phyloP scores from a whole-genome alignment of 192 early-diverging fungal species.

The Coemansia sp. region DNA sequence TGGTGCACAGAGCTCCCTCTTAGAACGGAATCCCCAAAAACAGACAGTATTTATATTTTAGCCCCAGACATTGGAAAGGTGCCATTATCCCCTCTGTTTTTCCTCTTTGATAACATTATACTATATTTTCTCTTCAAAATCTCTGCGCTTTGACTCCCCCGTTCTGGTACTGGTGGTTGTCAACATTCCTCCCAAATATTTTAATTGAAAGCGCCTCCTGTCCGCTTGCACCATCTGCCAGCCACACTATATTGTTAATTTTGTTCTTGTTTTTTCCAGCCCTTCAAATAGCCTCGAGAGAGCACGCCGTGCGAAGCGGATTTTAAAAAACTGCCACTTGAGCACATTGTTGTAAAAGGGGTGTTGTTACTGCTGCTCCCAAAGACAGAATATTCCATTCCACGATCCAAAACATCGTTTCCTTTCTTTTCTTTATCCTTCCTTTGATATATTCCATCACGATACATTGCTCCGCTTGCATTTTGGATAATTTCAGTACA shows the following conservation, averaged over 20 bases:
- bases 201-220: background rate
- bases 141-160: background rate
- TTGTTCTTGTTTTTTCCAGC: slow-evolving; percentile 1
- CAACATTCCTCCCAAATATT: background rate
- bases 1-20: background rate
- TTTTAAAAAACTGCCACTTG: background rate
- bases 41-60: background rate
- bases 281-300: background rate
- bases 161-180: background rate
- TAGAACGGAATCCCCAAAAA: background rate
- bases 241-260: slow-evolving; percentile 9
- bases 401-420: background rate
- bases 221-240: background rate
- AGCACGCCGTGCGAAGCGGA: background rate
- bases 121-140: background rate
- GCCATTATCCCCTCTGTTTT: background rate
- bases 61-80: background rate
- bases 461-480: background rate
- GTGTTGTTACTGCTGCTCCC: background rate
- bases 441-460: background rate
- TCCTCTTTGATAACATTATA: background rate
- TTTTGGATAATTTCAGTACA: background rate
- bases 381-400: slow-evolving; percentile 2
- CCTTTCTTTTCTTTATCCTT: background rate
- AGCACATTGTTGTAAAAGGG: too few relatives aligned